Evolutionary conservation across 1,284 basidiomycete species (phyloP), one percentile per base, ranked within the genome.

Genomic region (Ustilago cynodontis): DNA sequence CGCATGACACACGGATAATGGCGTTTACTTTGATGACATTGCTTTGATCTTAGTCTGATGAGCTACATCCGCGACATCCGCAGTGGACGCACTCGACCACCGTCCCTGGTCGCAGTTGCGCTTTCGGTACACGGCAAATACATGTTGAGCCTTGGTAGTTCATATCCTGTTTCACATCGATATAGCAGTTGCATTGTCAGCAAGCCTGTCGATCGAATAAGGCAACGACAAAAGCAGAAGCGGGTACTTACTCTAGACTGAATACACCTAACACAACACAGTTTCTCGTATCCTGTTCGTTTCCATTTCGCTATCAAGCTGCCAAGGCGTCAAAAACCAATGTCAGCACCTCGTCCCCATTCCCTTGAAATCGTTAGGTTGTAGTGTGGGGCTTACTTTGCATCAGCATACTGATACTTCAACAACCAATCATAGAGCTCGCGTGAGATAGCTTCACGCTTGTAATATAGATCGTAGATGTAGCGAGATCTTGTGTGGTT

Each of bases 291-390:
- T 3, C 97, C 97, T 11, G 93, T 88, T 87, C 98, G 97, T 89
- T 99, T 99, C 97, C 97, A 99, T 87, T 99, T 99, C 33, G 97
- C 97, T 86, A 99, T 94, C 86, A 99, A 88, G 83, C 96, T 98
- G 81, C 18, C 47, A 10, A 13, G 35, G 7, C 56, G 24, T 5
- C 50, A 45, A 22, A 16, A 52, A 22, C 2, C 55, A 53, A 53
- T 24, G 13, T 35, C 41, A n/a, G 14, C 53, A 8, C 26, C 43
- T 16, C 29, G 22, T 0, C 7, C 54, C 43, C 55, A 10, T 57
- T 4, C 10, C 29, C 55, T 28, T 39, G 18, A 18, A 11, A 6
- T 39, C 6, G 37, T n/a, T 43, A 43, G 31, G 11, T 11, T 33
- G 31, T 5, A 33, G 31, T 33, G 31, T 5, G 9, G n/a, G 39